Evolutionary conservation across 257 asterid genomes (phyloP), one percentile per base, ranked within the genome.

Genomic region (Apocynum venetum): DNA sequence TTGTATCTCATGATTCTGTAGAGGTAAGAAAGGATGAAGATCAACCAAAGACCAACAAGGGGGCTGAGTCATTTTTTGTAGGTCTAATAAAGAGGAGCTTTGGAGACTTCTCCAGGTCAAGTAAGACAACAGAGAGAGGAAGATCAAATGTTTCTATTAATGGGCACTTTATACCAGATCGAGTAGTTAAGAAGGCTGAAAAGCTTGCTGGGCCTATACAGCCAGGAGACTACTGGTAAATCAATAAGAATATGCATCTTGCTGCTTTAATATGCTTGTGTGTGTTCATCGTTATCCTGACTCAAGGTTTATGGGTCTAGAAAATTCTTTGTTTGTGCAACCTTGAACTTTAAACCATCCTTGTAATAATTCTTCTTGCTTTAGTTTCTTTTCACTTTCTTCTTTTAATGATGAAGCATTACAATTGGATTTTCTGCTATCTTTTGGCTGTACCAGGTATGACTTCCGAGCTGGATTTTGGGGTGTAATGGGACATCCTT

Each of bases 401-500:
- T 46, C 61, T 52, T 72, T 40, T 20, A 1, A 81, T 19, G 36
- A 47, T 72, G 51, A 71, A 46, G 76, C 43, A 67, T 13, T 71
- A 49, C 61, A 64, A 8, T 4, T 49, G 49, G 13, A 17, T 46
- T 15, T 81, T 47, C 59, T 75, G n/a, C n/a, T 59, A n/a, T 14
- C 64, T 78, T 64, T 72, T 78, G n/a, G 52, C 71, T 53, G 51
- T 75, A 77, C 66, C 84, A 95, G 98, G 98, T 95, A 92, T 59
- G 98, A 95, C 77, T 72, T 77, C 74, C 85, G 84, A 73, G 98
- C 98, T 46, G 98, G 98, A 76, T 95, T 95, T 86, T 95, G 98
- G 98, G 98, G 98, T 60, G 97, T 90, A 86, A 89, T 95, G 89
- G 98, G 98, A 74, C 88, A 88, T 85, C 94, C 94, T 66, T 95